Evolutionary conservation across 805 yeast genomes (phyloP).

Genomic region (Saccharomyces mikatae): DNA sequence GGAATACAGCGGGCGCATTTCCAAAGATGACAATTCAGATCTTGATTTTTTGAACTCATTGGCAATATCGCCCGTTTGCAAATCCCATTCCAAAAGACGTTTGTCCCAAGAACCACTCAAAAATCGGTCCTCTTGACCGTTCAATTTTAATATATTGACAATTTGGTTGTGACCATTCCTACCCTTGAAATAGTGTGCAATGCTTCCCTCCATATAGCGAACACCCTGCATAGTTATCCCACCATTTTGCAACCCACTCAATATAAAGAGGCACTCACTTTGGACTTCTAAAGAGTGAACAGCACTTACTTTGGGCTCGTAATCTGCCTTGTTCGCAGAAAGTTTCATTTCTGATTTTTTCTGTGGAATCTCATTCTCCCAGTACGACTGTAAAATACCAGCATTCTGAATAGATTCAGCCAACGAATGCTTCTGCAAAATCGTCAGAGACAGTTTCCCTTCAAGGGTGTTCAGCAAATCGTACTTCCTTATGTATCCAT

Average conservation of each 20-base stretch:
- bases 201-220: slow-evolving; percentile 72
- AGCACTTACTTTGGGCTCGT: slow-evolving; percentile 62
- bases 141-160: slow-evolving; percentile 63
- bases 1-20: slow-evolving; percentile 54
- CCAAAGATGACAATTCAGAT: slow-evolving; percentile 74
- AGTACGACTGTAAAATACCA: slow-evolving; percentile 75
- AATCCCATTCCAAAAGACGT: slow-evolving; percentile 73
- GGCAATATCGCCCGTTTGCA: slow-evolving; percentile 53
- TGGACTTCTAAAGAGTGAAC: slow-evolving; percentile 85
- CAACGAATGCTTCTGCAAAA: slow-evolving; percentile 82
- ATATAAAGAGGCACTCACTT: slow-evolving; percentile 71
- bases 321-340: slow-evolving; percentile 31
- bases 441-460: slow-evolving; percentile 79
- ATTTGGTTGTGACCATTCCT: slow-evolving; percentile 54
- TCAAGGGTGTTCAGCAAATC: slow-evolving; percentile 80
- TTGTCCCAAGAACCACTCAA: slow-evolving; percentile 91
- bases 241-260: slow-evolving; percentile 76
- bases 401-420: slow-evolving; percentile 81
- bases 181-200: slow-evolving; percentile 64
- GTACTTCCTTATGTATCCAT: slow-evolving; percentile 85
- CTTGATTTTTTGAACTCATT: slow-evolving; percentile 47
- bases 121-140: slow-evolving; percentile 51
- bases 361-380: slow-evolving; percentile 94
- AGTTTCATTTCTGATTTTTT: slow-evolving; percentile 34
- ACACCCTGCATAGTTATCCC: slow-evolving; percentile 81